phyloP scores from a whole-genome alignment of 345 rosid genomes.

The Ceriops decandra region DNA sequence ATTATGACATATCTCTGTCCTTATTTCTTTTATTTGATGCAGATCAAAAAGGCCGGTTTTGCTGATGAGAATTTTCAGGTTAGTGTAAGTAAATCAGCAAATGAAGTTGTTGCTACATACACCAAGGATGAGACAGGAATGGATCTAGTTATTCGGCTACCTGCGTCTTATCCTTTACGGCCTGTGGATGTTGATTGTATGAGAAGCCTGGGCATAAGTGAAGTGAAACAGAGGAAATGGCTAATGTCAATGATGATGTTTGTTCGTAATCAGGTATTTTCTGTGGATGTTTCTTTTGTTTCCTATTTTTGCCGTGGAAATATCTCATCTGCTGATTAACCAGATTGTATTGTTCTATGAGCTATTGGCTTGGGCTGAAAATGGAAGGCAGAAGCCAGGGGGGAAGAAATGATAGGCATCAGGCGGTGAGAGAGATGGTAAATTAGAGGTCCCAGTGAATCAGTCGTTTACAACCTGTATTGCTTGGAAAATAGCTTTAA shows the following conservation, averaged over 20 bases:
- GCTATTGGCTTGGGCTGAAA: neutral
- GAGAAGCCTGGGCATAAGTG: constrained; percentile 89
- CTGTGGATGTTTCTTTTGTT: constrained; percentile 4
- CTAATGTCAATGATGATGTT: constrained; percentile 89
- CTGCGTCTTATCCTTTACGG: constrained; percentile 78
- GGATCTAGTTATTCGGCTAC: constrained; percentile 90
- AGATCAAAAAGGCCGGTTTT: constrained; percentile 85
- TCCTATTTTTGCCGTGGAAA: neutral
- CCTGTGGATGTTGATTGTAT: constrained; percentile 79
- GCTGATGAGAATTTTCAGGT: constrained; percentile 83
- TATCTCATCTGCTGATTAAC: neutral
- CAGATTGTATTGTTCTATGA: neutral
- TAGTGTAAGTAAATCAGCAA: constrained; percentile 84
- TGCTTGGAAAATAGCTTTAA: no score
- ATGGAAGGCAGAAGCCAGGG: no score
- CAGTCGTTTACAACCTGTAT: no score
- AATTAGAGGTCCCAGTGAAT: no score
- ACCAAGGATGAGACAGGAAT: constrained; percentile 92
- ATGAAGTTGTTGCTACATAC: constrained; percentile 93
- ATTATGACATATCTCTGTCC: constrained; percentile 6
- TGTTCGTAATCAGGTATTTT: constrained; percentile 84
- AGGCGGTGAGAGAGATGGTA: no score
- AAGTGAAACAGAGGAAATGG: constrained; percentile 96
- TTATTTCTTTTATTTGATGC: constrained; percentile 28
- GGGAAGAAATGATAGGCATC: no score